These are phyloP conservation scores for Beauveria sp. DNA, from an alignment of 2,329 filamentous ascomycete species.

Conservation along the genomic window DNA sequence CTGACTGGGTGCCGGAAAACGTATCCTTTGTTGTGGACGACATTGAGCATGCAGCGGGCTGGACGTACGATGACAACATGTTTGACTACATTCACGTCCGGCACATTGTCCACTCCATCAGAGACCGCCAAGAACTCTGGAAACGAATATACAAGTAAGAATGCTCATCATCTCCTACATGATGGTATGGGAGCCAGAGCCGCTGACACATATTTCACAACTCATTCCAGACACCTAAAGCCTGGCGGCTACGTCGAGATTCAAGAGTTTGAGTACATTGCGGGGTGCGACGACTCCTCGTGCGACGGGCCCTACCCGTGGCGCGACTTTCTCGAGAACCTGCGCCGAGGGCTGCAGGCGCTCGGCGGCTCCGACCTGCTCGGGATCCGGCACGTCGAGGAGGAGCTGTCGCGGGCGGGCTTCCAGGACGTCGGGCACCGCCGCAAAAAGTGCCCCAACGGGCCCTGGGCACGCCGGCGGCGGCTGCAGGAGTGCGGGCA, in stretches of 20 bases:
- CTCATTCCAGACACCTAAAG: constrained; percentile 35
- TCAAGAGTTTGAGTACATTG: constrained; percentile 36
- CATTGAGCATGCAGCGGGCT: constrained; percentile 42
- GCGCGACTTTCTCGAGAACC: constrained; percentile 36
- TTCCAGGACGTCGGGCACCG: constrained; percentile 34
- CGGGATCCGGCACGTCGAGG: constrained; percentile 28
- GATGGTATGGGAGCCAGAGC: neutral
- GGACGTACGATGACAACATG: constrained; percentile 36
- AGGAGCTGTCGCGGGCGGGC: constrained; percentile 31
- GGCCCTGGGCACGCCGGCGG: constrained; percentile 37
- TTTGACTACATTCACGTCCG: constrained; percentile 45
- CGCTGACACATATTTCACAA: neutral
- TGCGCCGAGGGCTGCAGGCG: constrained; percentile 32
- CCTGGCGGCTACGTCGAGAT: constrained; percentile 45
- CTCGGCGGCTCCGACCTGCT: constrained; percentile 37
- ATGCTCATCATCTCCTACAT: neutral
- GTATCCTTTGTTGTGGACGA: constrained; percentile 46
- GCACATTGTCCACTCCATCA: constrained; percentile 37
- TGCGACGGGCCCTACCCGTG: constrained; percentile 37
- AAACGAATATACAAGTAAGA: constrained; percentile 35
- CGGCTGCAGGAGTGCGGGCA: constrained; percentile 38
- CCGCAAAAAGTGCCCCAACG: constrained; percentile 40
- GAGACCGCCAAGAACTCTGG: constrained; percentile 33
- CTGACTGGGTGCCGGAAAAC: constrained; percentile 42
- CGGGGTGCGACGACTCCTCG: constrained; percentile 37